Base-by-base conservation (phyloP, 331 rosid genomes). In the Pyracantha coccinea region DNA sequence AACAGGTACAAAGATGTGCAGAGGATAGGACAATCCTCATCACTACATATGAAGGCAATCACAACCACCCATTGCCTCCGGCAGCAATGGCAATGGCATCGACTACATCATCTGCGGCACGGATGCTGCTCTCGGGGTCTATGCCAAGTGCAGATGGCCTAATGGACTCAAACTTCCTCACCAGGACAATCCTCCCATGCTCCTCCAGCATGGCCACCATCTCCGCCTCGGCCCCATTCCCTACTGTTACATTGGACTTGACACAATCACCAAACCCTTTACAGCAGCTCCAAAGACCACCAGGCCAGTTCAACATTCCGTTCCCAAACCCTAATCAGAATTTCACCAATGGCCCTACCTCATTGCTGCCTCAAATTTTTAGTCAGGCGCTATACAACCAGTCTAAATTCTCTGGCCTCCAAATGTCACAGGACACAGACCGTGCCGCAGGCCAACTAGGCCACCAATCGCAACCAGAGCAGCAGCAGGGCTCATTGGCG, bases 41-140 rank as follows among this genome's bases (percentile, higher is more conserved):
- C 54, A 93, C 98, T 27, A 93, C 98, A 41, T 93, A 91, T 71
- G 98, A 93, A 81, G 98, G 98, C 35, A 88, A 88, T 35, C 98
- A 93, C 91, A 91, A 62, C 86, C 98, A 93, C 50, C 97, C 98
- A 14, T 78, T 93, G 79, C 97, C 97, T 2, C 96, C 98, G 2
- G 89, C 97, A 0, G 98, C 98, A 1, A 86, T 88, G 89, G 90
- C 93, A 54, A 93, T 93, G 98, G 93, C 92, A 14, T 88, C 91
- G 2, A 86, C 97, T 0, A 93, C 98, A 3, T 89, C 98, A 8
- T 85, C 98, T 2, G 98, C 98, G 0, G 96, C 98, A 2, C 75
- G 77, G 66, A 93, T 91, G 98, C 81, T 93, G 15, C 89, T 93
- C 0, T 88, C 98, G 1, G 98, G 98, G 54, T 86, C 98, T 12